Conservation (phyloP, 495 filamentous ascomycete species). For the Talaromyces trachyspermus region DNA sequence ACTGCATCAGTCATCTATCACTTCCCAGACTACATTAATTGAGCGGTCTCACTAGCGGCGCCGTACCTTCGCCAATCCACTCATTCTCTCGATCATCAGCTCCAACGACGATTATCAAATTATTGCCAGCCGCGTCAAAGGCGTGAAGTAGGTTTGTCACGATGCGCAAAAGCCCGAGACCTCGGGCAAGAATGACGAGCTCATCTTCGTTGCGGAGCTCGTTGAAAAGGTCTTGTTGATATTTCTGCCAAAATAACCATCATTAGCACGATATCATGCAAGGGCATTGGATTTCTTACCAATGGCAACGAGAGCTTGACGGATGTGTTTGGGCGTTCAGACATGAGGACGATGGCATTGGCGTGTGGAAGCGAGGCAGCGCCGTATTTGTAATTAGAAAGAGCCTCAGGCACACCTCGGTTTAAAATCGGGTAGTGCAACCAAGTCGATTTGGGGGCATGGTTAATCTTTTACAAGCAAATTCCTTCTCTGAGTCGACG, state of each 20-base stretch:
- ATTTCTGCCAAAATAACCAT: conserved; percentile 42
- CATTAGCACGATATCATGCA: conserved; percentile 8
- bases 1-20: conserved; percentile 6
- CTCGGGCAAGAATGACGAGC: conserved; percentile 82
- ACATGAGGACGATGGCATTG: conserved; percentile 15
- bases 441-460: too few species aligned
- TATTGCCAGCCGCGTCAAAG: conserved; percentile 92
- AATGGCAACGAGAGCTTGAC: conserved; percentile 92
- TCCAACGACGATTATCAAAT: conserved; percentile 81
- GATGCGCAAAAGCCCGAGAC: conserved; percentile 82
- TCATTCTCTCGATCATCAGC: conserved; percentile 90
- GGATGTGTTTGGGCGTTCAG: conserved; percentile 52
- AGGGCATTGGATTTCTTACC: conserved; percentile 37
- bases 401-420: too few species aligned
- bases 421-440: too few species aligned
- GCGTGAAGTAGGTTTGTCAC: conserved; percentile 92
- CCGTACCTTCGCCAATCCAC: conserved; percentile 74
- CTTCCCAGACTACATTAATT: not conserved
- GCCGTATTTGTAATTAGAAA: too few species aligned
- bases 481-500: too few species aligned
- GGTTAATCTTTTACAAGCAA: too few species aligned
- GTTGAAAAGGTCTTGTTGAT: conserved; percentile 87
- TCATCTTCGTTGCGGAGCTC: conserved; percentile 88
- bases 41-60: not conserved
- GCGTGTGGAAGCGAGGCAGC: too few species aligned